Evolutionary conservation across 495 filamentous ascomycete species (phyloP), one percentile per base, ranked within the genome.

Genomic region (Neurospora sp.): DNA sequence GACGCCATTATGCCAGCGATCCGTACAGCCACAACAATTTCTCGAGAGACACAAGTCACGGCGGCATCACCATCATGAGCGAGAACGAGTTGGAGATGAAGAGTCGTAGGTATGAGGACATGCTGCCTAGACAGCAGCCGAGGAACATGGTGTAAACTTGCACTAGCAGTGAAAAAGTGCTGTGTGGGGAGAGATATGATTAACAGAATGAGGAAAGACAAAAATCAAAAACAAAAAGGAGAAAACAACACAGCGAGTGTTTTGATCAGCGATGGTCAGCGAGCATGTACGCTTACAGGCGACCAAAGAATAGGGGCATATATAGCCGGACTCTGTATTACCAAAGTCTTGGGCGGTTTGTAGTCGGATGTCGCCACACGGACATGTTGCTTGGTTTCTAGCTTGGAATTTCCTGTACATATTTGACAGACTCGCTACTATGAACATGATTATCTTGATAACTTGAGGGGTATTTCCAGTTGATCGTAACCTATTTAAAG

Each of bases 81-180:
- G 53, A 61, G 53, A 75, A 76, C 41, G 81, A 83, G 39, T 74
- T 85, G 41, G 83, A 85, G 72, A 74, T 79, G 70, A 80, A 82
- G 70, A 81, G 81, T 20, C 80, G 78, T 20, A 80, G 82, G 35
- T 86, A 86, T 71, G 84, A 86, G 72, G 83, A 86, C 53, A 81
- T 86, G 82, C 61, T 80, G 10, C 83, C 83, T 53, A 76, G 82
- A 22, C 75, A 80, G 44, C 74, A 80, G 72, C 85, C 85, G 20
- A 78, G 78, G 69, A 77, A 78, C 18, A 85, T 86, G 84, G 82
- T 86, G 10, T 85, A 77, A 81, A 18, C 38, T 59, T 18, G 22
- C 45, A 69, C 27, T n/a, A 61, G 37, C 4, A 14, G 39, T 9
- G 44, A 73, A 27, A 14, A 70, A 70, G 42, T 42, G 39, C n/a